These are phyloP conservation scores for Penicillium nucicola DNA, from an alignment of 495 filamentous ascomycete species.

Conservation along the genomic window DNA sequence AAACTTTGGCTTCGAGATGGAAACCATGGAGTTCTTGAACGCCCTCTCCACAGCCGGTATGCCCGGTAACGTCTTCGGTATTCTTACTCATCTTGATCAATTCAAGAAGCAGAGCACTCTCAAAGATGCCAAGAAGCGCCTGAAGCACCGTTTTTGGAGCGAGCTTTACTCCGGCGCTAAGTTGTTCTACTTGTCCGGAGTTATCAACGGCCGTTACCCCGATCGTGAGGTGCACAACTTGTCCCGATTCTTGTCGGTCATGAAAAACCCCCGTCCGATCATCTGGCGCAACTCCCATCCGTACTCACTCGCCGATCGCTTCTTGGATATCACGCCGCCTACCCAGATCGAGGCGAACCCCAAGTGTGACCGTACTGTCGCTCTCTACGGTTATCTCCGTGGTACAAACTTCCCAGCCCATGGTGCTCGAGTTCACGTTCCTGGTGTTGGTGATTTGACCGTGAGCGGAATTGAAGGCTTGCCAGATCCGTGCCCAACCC, in stretches of 20 bases:
- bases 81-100: conserved; percentile 92
- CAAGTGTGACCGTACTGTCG: conserved; percentile 86
- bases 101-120: conserved; percentile 90
- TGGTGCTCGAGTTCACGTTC: conserved; percentile 85
- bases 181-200: conserved; percentile 91
- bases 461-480: conserved; percentile 80
- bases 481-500: conserved; percentile 94
- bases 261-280: conserved; percentile 96
- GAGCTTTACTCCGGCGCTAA: conserved; percentile 96
- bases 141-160: conserved; percentile 95
- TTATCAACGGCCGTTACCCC: conserved; percentile 93
- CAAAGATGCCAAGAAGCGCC: conserved; percentile 85
- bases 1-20: conserved; percentile 99
- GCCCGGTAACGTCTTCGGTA: conserved; percentile 97
- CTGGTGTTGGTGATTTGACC: conserved; percentile 88
- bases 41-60: conserved; percentile 85
- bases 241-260: conserved; percentile 89
- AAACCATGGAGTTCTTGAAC: conserved; percentile 99
- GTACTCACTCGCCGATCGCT: conserved; percentile 88
- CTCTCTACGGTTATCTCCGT: conserved; percentile 88
- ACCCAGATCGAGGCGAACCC: conserved; percentile 81
- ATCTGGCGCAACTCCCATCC: conserved; percentile 97
- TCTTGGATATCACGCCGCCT: conserved; percentile 90
- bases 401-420: conserved; percentile 93
- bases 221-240: conserved; percentile 96